phyloP scores from a whole-genome alignment of 139 green algal genomes.

The Penium margaritaceum region DNA sequence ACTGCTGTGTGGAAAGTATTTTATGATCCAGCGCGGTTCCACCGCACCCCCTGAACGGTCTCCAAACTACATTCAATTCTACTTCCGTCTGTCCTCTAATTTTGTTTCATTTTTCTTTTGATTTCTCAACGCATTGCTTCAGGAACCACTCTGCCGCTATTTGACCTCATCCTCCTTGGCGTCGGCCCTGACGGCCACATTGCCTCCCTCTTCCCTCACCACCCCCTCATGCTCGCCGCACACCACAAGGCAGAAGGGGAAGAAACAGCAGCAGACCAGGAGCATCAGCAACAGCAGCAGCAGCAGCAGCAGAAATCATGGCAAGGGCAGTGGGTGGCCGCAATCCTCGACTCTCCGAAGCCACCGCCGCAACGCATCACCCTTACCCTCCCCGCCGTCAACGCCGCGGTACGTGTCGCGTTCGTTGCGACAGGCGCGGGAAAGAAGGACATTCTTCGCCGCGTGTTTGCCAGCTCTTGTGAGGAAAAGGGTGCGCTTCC shows the following conservation, averaged over 20 bases:
- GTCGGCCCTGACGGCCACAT: constrained; percentile 94
- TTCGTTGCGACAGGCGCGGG: constrained; percentile 14
- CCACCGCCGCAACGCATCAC: constrained; percentile 92
- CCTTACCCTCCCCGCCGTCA: constrained; percentile 51
- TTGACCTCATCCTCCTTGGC: constrained; percentile 57
- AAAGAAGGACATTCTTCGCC: constrained; percentile 20
- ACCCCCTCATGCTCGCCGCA: constrained; percentile 42
- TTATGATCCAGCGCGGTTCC: too few relatives aligned
- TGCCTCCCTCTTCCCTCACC: constrained; percentile 86
- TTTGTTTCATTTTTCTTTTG: too few relatives aligned
- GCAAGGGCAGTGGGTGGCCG: constrained; percentile 74
- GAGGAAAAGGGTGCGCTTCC: constrained; percentile 27
- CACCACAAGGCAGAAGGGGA: too few relatives aligned
- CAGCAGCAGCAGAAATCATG: too few relatives aligned
- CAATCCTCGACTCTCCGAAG: constrained; percentile 86
- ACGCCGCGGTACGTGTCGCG: constrained; percentile 25
- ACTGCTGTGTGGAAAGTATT: too few relatives aligned
- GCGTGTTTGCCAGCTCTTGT: neutral
- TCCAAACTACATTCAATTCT: too few relatives aligned
- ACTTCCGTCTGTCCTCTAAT: too few relatives aligned
- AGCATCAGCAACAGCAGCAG: too few relatives aligned
- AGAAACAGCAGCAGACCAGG: too few relatives aligned
- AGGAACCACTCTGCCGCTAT: too few relatives aligned
- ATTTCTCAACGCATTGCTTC: too few relatives aligned
- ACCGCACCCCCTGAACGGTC: too few relatives aligned